Conservation (phyloP, 2,329 filamentous ascomycete genomes). For the Venturia asperata region DNA sequence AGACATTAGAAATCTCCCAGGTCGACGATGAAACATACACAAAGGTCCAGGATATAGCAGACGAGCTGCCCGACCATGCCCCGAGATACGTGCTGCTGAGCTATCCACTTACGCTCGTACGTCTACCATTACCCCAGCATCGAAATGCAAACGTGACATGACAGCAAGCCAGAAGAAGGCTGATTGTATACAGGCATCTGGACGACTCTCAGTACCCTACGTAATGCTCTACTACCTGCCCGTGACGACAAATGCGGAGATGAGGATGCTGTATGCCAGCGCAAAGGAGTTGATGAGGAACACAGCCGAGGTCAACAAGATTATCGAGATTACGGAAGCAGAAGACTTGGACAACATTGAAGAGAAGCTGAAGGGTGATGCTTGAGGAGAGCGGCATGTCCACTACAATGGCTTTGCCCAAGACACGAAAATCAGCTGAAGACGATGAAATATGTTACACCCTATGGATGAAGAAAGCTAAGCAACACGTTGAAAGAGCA, state of each 20-base stretch:
- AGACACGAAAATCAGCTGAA: background rate
- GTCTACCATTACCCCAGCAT: constrained; percentile 24
- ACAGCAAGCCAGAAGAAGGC: background rate
- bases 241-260: constrained; percentile 77
- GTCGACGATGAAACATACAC: constrained; percentile 76
- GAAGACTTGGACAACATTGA: constrained; percentile 23
- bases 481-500: background rate
- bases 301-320: constrained; percentile 78
- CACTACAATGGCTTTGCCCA: background rate
- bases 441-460: background rate
- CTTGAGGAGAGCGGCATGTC: background rate
- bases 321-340: constrained; percentile 62
- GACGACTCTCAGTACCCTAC: constrained; percentile 82
- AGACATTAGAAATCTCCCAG: constrained; percentile 80
- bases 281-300: constrained; percentile 95
- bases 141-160: background rate
- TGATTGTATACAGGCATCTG: constrained; percentile 55
- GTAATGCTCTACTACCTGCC: constrained; percentile 93
- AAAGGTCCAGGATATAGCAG: constrained; percentile 69
- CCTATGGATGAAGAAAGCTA: background rate
- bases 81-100: constrained; percentile 86
- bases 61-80: constrained; percentile 87
- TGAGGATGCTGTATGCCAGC: constrained; percentile 89
- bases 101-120: constrained; percentile 80
- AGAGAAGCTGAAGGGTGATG: constrained; percentile 19